Percentiles rank a stretch among this genome's conserved stretches.
phyloP scores from a whole-genome alignment of 1,284 basidiomycete genomes.

The Puccinia novopanici region DNA sequence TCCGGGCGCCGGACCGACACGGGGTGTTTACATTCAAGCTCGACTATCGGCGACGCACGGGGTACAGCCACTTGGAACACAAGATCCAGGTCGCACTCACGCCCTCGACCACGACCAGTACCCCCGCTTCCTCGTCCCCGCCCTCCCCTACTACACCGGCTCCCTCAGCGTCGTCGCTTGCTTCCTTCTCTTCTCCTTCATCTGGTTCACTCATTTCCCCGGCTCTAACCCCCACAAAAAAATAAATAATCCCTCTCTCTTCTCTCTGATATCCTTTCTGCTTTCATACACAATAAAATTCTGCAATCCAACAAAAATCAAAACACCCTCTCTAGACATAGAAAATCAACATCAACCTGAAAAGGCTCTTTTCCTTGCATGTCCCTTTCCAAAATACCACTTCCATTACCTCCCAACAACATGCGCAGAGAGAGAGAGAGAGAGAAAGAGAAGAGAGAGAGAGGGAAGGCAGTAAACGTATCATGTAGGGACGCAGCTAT shows the following conservation, averaged over 20 bases:
- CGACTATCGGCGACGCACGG: slow-evolving; percentile 70
- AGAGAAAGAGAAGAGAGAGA: too few species aligned
- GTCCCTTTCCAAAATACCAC: too few species aligned
- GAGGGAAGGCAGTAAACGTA: too few species aligned
- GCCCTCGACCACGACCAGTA: slow-evolving; percentile 93
- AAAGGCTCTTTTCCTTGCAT: too few species aligned
- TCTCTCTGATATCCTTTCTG: too few species aligned
- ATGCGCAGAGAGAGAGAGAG: too few species aligned
- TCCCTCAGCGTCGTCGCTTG: slow-evolving; percentile 60
- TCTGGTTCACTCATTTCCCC: slow-evolving; percentile 46
- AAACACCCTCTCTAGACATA: too few species aligned
- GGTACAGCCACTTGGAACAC: slow-evolving; percentile 70
- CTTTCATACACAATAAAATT: too few species aligned
- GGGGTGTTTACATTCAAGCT: slow-evolving; percentile 96
- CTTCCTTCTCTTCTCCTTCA: slow-evolving; percentile 37
- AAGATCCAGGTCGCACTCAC: slow-evolving; percentile 79
- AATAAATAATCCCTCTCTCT: slow-evolving; percentile 13
- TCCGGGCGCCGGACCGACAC: slow-evolving; percentile 88
- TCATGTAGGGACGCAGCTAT: too few species aligned
- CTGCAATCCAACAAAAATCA: too few species aligned
- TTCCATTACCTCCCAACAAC: too few species aligned
- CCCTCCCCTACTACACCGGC: slow-evolving; percentile 91
- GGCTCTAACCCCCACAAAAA: slow-evolving; percentile 17
- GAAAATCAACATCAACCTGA: too few species aligned
- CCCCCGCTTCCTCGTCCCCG: slow-evolving; percentile 86